Base-by-base conservation (phyloP, 1,284 basidiomycete genomes). In the Cryptococcus wingfieldii region DNA sequence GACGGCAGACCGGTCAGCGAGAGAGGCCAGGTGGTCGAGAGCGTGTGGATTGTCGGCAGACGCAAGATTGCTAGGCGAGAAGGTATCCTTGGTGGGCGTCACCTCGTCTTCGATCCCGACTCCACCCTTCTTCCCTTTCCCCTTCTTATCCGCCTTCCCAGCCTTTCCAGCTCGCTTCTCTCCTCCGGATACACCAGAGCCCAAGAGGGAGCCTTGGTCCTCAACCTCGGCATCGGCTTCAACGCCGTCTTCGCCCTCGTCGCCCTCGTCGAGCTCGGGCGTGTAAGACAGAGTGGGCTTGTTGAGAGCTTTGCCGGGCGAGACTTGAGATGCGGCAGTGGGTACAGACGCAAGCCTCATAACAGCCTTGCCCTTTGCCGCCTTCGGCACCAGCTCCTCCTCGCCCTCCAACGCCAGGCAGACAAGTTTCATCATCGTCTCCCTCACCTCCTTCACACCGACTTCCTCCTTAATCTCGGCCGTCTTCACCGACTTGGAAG, bases 351-450 rank as follows among this genome's bases (percentile, higher is more conserved):
- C 31, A 4, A 34, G 31, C 31, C 44, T 23, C 16, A 42, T 9
- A 1, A 42, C 51, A 14, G 34, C 39, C 31, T 42, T 50, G 14
- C 19, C 5, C 48, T 62, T 65, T 7, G 76, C 73, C 7, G 88
- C 89, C 38, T 83, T 63, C 0, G 93, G 93, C 23, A 94, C 83
- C 56, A 94, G 80, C 1, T 85, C 83, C 6, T 86, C 85, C 70
- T 96, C 89, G 6, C 84, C 86, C 71, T 95, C 89, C 45, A 97
- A 83, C 66, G 91, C 92, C 41, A 93, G 81, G 6, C 86, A 84
- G 6, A 97, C 90, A 59, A 96, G 86, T 56, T 83, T 82, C 75
- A 84, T 82, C 50, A 92, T 80, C 13, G 83, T 83, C 49, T 81
- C 69, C 55, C 86, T 84, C 46, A 92, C 83, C 1, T 83, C 81